These are phyloP conservation scores for Pholiota adiposa DNA, from an alignment of 1,284 basidiomycete species.

Conservation along the genomic window DNA sequence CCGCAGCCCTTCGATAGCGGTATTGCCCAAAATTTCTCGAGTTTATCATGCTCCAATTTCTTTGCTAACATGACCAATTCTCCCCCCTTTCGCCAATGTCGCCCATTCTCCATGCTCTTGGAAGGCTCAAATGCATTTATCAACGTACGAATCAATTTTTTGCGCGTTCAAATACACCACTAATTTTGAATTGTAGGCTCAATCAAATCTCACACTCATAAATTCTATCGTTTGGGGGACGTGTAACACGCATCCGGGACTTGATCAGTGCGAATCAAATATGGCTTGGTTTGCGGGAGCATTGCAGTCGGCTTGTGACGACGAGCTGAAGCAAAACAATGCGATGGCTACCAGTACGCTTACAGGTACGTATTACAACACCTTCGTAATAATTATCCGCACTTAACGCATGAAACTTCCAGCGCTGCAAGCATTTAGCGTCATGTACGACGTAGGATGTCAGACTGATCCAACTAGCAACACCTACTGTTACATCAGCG, in stretches of 20 bases:
- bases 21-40: conserved; percentile 66
- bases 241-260: conserved; percentile 61
- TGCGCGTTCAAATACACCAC: not conserved
- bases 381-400: not conserved
- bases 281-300: conserved; percentile 63
- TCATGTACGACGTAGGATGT: conserved; percentile 64
- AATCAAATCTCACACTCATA: conserved; percentile 63
- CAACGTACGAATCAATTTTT: conserved; percentile 41
- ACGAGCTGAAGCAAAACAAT: conserved; percentile 58
- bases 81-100: conserved; percentile 64
- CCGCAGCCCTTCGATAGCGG: conserved; percentile 73
- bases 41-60: conserved; percentile 64
- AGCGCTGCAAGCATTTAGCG: conserved; percentile 61
- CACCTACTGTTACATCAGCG: conserved; percentile 73
- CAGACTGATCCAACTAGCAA: conserved; percentile 54
- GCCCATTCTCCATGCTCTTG: conserved; percentile 76
- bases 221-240: conserved; percentile 79
- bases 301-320: conserved; percentile 51
- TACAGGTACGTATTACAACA: conserved; percentile 44
- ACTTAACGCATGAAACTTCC: conserved; percentile 7
- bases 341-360: conserved; percentile 53
- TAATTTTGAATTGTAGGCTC: conserved; percentile 46
- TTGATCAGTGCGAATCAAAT: conserved; percentile 57
- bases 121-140: conserved; percentile 62
- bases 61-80: conserved; percentile 74